phyloP scores from a whole-genome alignment of 1,284 basidiomycete species.

The Meripilus lineatus region DNA sequence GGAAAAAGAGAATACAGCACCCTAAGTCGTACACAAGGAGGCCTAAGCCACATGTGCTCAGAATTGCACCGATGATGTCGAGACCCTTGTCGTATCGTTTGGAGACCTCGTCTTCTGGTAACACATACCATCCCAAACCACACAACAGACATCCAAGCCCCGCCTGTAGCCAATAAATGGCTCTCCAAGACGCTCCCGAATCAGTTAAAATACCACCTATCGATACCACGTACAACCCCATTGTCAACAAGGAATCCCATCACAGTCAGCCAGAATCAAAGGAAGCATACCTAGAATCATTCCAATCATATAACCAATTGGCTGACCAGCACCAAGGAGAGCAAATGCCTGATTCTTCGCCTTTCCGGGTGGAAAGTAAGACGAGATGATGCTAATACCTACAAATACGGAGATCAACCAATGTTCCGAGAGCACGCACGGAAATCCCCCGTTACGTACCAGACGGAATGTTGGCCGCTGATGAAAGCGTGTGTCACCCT shows the following conservation, averaged over 20 bases:
- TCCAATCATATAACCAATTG: conserved; percentile 31
- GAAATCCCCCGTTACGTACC: too few relatives aligned
- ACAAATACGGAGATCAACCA: too few relatives aligned
- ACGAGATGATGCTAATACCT: conserved; percentile 24
- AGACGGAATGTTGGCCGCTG: conserved; percentile 27
- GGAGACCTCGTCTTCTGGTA: conserved; percentile 17
- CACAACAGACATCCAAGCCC: conserved; percentile 27
- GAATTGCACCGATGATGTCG: conserved; percentile 31
- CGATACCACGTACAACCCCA: too few relatives aligned
- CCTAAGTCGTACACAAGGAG: conserved; percentile 31
- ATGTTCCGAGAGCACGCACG: too few relatives aligned
- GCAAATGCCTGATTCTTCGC: conserved; percentile 28
- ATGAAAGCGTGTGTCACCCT: background rate
- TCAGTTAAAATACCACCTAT: conserved; percentile 31
- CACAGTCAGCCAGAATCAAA: too few relatives aligned
- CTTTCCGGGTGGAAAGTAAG: conserved; percentile 22
- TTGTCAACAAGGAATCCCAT: too few relatives aligned
- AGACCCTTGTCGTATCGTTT: conserved; percentile 29
- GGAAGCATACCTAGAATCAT: too few relatives aligned
- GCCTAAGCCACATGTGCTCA: conserved; percentile 28
- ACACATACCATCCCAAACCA: conserved; percentile 22
- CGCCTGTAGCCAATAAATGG: conserved; percentile 31
- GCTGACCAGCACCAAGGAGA: conserved; percentile 29
- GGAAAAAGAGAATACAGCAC: too few relatives aligned
- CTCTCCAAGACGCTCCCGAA: conserved; percentile 28